A percentile compares a stretch with the other conserved stretches of the same genome.
Conservation (phyloP, 2,329 filamentous ascomycete genomes). For the Aaosphaeria pasadenensis region DNA sequence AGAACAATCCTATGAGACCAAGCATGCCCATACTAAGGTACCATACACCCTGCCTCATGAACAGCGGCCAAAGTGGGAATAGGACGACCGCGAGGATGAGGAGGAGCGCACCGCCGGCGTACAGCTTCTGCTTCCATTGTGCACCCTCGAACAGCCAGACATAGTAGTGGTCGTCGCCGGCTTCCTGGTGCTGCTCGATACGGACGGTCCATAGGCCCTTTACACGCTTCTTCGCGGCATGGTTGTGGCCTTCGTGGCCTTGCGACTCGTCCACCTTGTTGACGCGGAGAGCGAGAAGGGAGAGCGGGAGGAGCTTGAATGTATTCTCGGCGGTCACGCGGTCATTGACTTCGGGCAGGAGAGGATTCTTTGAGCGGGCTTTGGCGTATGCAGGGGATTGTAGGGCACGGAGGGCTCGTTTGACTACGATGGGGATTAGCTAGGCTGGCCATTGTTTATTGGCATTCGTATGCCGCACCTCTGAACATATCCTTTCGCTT, state of each 20-base stretch:
- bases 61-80: slow-evolving; percentile 93
- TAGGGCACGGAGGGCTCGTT: slow-evolving; percentile 88
- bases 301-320: slow-evolving; percentile 93
- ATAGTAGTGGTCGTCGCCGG: slow-evolving; percentile 84
- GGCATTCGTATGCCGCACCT: slow-evolving; percentile 52
- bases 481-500: slow-evolving; percentile 98
- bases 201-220: slow-evolving; percentile 96
- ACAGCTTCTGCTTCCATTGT: slow-evolving; percentile 90
- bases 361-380: slow-evolving; percentile 81
- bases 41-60: slow-evolving; percentile 90
- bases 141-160: slow-evolving; percentile 94
- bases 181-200: slow-evolving; percentile 95
- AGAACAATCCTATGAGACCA: slow-evolving; percentile 86
- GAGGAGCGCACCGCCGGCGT: slow-evolving; percentile 77
- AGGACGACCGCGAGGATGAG: slow-evolving; percentile 86
- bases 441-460: background rate
- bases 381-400: slow-evolving; percentile 88
- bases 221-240: slow-evolving; percentile 69
- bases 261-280: slow-evolving; percentile 75
- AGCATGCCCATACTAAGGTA: slow-evolving; percentile 95
- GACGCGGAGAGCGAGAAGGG: slow-evolving; percentile 88
- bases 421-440: slow-evolving; percentile 58
- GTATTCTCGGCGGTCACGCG: slow-evolving; percentile 85
- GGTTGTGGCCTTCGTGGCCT: slow-evolving; percentile 61
- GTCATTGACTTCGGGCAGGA: slow-evolving; percentile 84